Percentiles rank a stretch among this genome's conserved stretches.
These are phyloP conservation scores for Vitellaria paradoxa DNA, from an alignment of 179 eudicot genomes.

Conservation along the genomic window DNA sequence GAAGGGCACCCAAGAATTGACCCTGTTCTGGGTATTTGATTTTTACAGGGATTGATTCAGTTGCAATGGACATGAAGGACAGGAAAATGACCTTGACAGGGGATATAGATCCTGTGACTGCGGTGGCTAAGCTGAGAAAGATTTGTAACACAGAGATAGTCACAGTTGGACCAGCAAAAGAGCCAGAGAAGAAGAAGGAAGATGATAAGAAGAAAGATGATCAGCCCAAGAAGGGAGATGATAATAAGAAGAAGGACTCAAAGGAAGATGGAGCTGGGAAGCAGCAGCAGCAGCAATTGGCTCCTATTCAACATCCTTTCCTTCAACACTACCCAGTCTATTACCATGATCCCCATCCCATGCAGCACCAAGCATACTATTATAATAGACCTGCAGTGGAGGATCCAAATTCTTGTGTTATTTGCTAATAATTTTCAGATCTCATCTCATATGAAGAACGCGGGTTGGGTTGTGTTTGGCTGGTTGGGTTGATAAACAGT, in stretches of 20 bases:
- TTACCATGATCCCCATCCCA: too few species aligned
- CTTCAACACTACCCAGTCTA: too few species aligned
- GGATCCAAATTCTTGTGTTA: too few species aligned
- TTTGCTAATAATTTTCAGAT: too few species aligned
- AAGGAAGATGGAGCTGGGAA: neutral
- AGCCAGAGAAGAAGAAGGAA: conserved; percentile 11
- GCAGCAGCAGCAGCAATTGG: too few species aligned
- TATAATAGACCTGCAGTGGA: too few species aligned
- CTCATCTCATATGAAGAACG: too few species aligned
- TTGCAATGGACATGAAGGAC: conserved; percentile 16
- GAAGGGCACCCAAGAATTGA: neutral
- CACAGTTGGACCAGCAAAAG: conserved; percentile 16
- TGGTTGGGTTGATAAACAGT: too few species aligned
- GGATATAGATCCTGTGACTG: conserved; percentile 6
- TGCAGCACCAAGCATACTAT: too few species aligned
- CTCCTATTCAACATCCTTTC: too few species aligned
- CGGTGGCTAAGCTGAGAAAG: conserved; percentile 8
- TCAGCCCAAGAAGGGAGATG: neutral
- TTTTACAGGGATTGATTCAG: conserved; percentile 14
- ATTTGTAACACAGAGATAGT: conserved; percentile 3
- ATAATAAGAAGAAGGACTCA: neutral
- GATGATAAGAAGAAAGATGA: too few species aligned
- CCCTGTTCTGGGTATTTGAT: neutral
- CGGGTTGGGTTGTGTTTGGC: too few species aligned
- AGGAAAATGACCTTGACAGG: conserved; percentile 11